A percentile compares a stretch with the other conserved stretches of the same genome.
Evolutionary conservation across 2,329 filamentous ascomycete genomes (phyloP).

Genomic region (Periconia sp.): DNA sequence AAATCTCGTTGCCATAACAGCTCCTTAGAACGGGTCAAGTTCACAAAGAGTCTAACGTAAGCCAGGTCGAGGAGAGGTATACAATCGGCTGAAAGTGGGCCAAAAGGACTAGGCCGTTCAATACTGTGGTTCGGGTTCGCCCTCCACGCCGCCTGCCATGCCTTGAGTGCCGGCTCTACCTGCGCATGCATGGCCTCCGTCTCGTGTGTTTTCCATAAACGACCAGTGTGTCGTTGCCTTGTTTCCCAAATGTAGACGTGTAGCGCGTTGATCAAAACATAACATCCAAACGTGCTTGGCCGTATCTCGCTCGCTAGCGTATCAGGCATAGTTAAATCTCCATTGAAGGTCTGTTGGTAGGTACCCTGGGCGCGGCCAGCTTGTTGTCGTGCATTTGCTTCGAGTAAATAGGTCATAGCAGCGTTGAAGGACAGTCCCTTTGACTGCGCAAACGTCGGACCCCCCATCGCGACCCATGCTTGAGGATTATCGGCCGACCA

Average conservation of each 20-base stretch:
- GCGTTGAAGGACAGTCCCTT: constrained; percentile 78
- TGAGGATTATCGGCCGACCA: constrained; percentile 82
- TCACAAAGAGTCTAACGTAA: constrained; percentile 89
- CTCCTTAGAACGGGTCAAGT: constrained; percentile 88
- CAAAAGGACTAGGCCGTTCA: constrained; percentile 82
- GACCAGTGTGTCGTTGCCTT: constrained; percentile 82
- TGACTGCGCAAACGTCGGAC: constrained; percentile 66
- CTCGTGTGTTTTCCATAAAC: constrained; percentile 87
- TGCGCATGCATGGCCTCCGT: constrained; percentile 95
- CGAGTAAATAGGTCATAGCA: constrained; percentile 77
- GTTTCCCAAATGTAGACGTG: constrained; percentile 99
- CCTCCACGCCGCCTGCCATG: constrained; percentile 92
- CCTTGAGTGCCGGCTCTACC: constrained; percentile 88
- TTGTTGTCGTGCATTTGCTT: constrained; percentile 68
- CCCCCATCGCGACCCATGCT: constrained; percentile 78
- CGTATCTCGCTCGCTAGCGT: constrained; percentile 64
- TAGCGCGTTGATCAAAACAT: constrained; percentile 88
- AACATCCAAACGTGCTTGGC: constrained; percentile 88
- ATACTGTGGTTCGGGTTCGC: constrained; percentile 82
- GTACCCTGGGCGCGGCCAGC: constrained; percentile 40
- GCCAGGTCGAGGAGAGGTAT: constrained; percentile 90
- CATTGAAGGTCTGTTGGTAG: constrained; percentile 52
- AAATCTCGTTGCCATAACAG: constrained; percentile 94
- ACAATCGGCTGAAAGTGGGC: constrained; percentile 84
- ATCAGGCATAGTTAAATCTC: constrained; percentile 51